These are phyloP conservation scores for Secale cereale DNA, from an alignment of 176 grass and related monocot genomes.

Conservation along the genomic window DNA sequence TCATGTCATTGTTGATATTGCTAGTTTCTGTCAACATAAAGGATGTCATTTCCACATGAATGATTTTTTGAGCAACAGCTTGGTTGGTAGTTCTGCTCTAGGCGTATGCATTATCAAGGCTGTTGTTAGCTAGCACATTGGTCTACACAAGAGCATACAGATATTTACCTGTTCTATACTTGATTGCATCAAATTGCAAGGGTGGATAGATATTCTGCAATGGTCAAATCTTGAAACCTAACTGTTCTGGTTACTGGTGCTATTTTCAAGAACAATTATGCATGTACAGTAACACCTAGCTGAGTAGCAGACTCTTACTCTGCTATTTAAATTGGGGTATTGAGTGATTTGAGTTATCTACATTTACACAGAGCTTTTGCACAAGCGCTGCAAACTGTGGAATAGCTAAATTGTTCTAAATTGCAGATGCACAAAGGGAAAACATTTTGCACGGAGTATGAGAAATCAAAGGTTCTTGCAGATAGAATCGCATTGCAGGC, in stretches of 20 bases:
- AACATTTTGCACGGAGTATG: conserved; percentile 88
- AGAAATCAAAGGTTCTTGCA: conserved; percentile 85
- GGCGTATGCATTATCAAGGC: too few relatives aligned
- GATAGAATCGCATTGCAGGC: conserved; percentile 81
- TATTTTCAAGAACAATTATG: conserved; percentile 1
- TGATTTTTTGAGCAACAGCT: neutral
- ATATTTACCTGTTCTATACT: neutral
- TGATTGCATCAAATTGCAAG: neutral
- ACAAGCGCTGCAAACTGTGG: neutral
- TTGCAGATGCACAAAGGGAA: conserved; percentile 76
- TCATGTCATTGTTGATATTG: neutral
- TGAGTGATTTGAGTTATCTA: neutral
- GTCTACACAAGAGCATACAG: neutral
- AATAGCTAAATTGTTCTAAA: conserved; percentile 5
- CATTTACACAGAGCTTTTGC: neutral
- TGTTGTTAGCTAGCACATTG: neutral
- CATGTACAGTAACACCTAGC: neutral
- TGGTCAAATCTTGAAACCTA: neutral
- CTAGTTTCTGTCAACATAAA: neutral
- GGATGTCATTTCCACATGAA: neutral
- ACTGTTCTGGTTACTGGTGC: neutral
- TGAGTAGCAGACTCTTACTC: neutral
- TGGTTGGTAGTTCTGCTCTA: neutral
- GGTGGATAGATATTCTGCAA: neutral
- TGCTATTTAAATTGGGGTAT: neutral